Evolutionary conservation across 768 basidiomycete genomes (phyloP), one percentile per base, ranked within the genome.

Genomic region (Kondoa malvinella): DNA sequence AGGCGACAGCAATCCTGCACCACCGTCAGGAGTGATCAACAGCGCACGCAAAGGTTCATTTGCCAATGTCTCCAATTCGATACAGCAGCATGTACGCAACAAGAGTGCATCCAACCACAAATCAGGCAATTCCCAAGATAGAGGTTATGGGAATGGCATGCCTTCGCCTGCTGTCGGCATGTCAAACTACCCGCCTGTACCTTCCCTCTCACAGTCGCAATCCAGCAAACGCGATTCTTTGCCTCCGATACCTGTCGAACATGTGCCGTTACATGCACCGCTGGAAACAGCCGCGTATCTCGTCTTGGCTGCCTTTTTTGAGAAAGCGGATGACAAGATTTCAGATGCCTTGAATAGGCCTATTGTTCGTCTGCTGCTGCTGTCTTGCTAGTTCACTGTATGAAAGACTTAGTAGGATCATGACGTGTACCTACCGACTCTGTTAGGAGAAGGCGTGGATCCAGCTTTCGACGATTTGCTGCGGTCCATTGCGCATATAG

Each of bases 401-500:
- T 17, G 15, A 12, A 16, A 26, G 61, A 34, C 27, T 3, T 63
- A 17, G 30, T 15, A 63, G 61, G 61, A 63, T 32, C 26, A 27
- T 56, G 34, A 56, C 31, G 26, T 64, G 60, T 67, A 89, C 14
- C 80, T 94, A 30, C 80, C 83, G 0, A 81, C 84, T 21, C 81
- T 81, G 68, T 83, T 94, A 75, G 91, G 87, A 25, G 81, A 84
- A 0, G 82, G 84, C 1, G 81, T 87, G 2, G 91, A 95, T 74
- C 74, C 81, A 1, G 83, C 85, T 70, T 88, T 96, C 70, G 92
- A 96, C 73, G 84, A 86, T n/a, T 82, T 86, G 12, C 81, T 95
- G n/a, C 81, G 83, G 17, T 88, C 89, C 2, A 81, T 96, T 15
- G 89, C 86, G 8, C 86, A 87, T 74, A 86, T 92, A 69, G 90